Percentiles rank a stretch among this genome's conserved stretches.
Conservation (phyloP, 225 moss, liverwort and hornwort species). For the Climacium dendroides region DNA sequence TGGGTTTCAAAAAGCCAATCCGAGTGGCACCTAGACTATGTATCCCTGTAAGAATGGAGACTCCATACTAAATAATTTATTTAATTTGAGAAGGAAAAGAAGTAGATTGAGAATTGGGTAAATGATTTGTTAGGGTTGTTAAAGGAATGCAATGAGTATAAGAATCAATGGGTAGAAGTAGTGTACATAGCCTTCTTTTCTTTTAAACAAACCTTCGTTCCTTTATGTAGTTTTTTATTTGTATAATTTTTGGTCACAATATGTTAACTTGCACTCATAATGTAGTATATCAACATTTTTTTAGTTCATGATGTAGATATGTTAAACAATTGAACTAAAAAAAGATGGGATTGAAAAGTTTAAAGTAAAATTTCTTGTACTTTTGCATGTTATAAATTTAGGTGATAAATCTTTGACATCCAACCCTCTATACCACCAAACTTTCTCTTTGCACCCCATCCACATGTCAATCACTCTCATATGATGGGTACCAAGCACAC, state of each 20-base stretch:
- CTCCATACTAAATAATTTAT: background rate
- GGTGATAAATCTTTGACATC: background rate
- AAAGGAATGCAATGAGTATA: background rate
- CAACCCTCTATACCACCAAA: accelerated
- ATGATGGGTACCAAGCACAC: background rate
- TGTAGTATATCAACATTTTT: background rate
- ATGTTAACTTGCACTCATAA: background rate
- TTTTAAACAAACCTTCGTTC: too few relatives aligned
- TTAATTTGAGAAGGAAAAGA: background rate
- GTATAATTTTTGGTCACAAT: background rate
- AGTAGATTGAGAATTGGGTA: background rate
- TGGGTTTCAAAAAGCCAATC: accelerated
- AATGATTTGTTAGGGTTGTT: background rate
- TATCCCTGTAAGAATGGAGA: background rate
- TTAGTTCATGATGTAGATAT: background rate
- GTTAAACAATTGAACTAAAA: background rate
- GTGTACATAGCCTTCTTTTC: background rate
- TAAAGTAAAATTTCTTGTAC: accelerated
- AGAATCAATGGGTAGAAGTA: too few relatives aligned
- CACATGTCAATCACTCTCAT: background rate
- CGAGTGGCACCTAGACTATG: background rate
- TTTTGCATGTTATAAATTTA: background rate
- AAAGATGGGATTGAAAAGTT: accelerated
- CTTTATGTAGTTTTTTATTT: background rate
- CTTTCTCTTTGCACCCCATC: background rate